phyloP scores from a whole-genome alignment of 768 basidiomycete genomes.

The Scleroderma citrinum region DNA sequence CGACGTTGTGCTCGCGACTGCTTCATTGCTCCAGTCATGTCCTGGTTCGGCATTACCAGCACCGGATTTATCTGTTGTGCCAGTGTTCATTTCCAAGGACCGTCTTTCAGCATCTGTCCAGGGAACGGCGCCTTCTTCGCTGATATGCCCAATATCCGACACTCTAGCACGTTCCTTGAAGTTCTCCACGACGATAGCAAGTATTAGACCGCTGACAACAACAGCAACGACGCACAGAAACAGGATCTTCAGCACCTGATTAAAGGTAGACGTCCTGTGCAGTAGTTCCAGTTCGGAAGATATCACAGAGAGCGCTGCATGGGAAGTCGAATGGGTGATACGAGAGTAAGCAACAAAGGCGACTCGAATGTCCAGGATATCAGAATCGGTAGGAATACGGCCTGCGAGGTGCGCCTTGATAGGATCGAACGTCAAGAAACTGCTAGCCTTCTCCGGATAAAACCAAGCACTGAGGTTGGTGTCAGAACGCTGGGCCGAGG shows the following conservation, averaged over 20 bases:
- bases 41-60: constrained; percentile 13
- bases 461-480: constrained; percentile 51
- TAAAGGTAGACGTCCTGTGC: constrained; percentile 12
- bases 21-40: constrained; percentile 28
- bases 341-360: constrained; percentile 66
- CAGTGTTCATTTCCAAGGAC: constrained; percentile 57
- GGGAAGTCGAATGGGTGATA: constrained; percentile 65
- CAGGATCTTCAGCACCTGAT: constrained; percentile 37
- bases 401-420: constrained; percentile 45
- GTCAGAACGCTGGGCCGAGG: constrained; percentile 33
- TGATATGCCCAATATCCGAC: constrained; percentile 53
- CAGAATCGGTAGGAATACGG: constrained; percentile 43
- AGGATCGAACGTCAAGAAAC: constrained; percentile 52
- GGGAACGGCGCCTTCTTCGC: constrained; percentile 44
- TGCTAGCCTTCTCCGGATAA: constrained; percentile 41
- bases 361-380: constrained; percentile 37
- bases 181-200: constrained; percentile 50
- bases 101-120: constrained; percentile 61
- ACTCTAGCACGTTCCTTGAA: constrained; percentile 52
- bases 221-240: constrained; percentile 61
- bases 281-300: constrained; percentile 37
- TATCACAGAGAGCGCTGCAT: constrained; percentile 49
- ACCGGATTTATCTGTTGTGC: constrained; percentile 9
- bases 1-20: constrained; percentile 20
- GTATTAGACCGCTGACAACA: constrained; percentile 50